Evolutionary conservation across 345 rosid genomes (phyloP).

Genomic region (Melaleuca alternifolia): DNA sequence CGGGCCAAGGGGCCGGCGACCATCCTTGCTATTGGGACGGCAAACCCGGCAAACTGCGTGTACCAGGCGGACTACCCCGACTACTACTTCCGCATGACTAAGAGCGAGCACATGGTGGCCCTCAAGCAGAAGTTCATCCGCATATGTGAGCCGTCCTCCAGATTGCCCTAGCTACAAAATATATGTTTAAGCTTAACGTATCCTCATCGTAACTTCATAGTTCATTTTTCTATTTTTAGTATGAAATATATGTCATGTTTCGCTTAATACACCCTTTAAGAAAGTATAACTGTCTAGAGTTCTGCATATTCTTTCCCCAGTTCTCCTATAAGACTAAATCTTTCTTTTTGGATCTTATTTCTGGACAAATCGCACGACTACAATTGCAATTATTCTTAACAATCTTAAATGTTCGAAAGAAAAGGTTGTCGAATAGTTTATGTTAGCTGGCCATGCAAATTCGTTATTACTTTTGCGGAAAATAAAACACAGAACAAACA

Average conservation of each 20-base stretch:
- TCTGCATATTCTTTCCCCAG: too few relatives aligned
- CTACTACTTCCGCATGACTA: conserved; percentile 1
- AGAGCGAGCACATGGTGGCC: conserved; percentile 1
- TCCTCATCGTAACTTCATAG: background rate
- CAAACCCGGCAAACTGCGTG: background rate
- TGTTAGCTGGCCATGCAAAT: background rate
- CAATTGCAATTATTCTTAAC: background rate
- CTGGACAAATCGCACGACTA: background rate
- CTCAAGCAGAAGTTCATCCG: conserved; percentile 13
- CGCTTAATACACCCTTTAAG: background rate
- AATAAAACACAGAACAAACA: background rate
- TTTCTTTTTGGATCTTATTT: background rate
- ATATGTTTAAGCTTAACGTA: background rate
- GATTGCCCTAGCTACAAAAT: background rate
- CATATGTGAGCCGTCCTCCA: conserved; percentile 5
- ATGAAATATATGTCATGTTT: background rate
- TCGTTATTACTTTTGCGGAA: background rate
- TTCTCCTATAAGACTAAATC: background rate
- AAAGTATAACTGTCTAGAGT: background rate
- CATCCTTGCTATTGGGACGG: conserved; percentile 11
- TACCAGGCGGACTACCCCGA: conserved; percentile 2
- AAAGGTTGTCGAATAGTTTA: background rate
- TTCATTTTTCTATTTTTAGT: background rate
- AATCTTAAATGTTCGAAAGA: background rate
- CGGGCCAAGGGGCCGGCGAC: conserved; percentile 1